Conservation (phyloP, 768 basidiomycete genomes). For the Porphyrellus cyaneotinctus region DNA sequence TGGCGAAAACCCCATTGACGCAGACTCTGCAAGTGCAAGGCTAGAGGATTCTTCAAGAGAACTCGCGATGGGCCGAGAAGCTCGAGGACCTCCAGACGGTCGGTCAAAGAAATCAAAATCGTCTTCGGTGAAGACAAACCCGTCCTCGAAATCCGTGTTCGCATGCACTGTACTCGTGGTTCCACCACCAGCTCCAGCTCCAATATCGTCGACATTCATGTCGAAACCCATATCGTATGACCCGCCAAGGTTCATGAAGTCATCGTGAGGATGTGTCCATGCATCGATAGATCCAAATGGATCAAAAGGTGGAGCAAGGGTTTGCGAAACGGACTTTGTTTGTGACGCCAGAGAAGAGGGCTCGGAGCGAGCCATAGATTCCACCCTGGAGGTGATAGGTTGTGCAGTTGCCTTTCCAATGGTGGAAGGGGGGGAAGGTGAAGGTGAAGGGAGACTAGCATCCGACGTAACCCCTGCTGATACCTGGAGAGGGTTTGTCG, state of each 20-base stretch:
- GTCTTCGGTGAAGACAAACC: slow-evolving; percentile 67
- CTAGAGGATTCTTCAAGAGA: slow-evolving; percentile 20
- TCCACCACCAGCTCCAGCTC: slow-evolving; percentile 27
- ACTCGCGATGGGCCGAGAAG: slow-evolving; percentile 15
- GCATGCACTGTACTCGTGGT: slow-evolving; percentile 23
- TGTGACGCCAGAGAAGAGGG: slow-evolving; percentile 6
- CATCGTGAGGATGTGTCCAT: slow-evolving; percentile 36
- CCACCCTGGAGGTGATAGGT: slow-evolving; percentile 2
- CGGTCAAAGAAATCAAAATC: slow-evolving; percentile 87
- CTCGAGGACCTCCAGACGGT: slow-evolving; percentile 35
- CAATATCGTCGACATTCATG: slow-evolving; percentile 40
- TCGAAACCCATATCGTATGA: slow-evolving; percentile 46
- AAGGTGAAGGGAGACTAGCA: slow-evolving; percentile 31
- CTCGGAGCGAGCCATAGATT: slow-evolving; percentile 25
- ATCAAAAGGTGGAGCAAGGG: slow-evolving; percentile 36
- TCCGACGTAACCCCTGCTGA: slow-evolving; percentile 12
- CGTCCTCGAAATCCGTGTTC: slow-evolving; percentile 52
- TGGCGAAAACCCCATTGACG: slow-evolving; percentile 35
- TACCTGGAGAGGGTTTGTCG: slow-evolving; percentile 11
- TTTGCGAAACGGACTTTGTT: slow-evolving; percentile 14
- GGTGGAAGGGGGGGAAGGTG: slow-evolving; percentile 61
- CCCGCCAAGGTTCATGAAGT: slow-evolving; percentile 37
- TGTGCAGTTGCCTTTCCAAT: slow-evolving; percentile 22
- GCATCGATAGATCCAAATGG: slow-evolving; percentile 41
- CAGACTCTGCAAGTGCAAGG: slow-evolving; percentile 32